Evolutionary conservation across 2,329 filamentous ascomycete genomes (phyloP).

Genomic region (Gaeumannomyces sp.): DNA sequence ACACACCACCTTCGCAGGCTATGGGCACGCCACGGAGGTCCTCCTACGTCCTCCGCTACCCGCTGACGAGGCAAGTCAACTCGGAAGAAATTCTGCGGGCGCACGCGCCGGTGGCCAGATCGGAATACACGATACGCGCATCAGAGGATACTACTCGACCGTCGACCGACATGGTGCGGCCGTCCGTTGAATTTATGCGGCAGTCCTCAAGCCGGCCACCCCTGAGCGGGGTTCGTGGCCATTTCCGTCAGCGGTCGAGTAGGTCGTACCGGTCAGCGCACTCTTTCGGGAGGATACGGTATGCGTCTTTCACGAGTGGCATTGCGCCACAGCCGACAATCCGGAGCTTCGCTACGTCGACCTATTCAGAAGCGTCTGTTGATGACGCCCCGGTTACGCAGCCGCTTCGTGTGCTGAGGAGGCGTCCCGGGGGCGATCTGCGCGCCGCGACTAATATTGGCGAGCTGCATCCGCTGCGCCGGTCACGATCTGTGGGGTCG

Average conservation of each 20-base stretch:
- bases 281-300: conserved; percentile 47
- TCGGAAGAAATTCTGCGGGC: conserved; percentile 29
- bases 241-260: conserved; percentile 41
- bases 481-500: conserved; percentile 53
- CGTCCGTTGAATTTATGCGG: conserved; percentile 20
- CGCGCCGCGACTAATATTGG: conserved; percentile 60
- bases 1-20: conserved; percentile 47
- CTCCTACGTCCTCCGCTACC: conserved; percentile 48
- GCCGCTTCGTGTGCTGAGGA: conserved; percentile 59
- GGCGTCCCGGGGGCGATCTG: conserved; percentile 70
- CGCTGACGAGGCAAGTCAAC: conserved; percentile 30
- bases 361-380: conserved; percentile 45
- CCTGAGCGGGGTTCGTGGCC: conserved; percentile 29
- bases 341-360: conserved; percentile 57
- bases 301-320: conserved; percentile 55
- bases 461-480: conserved; percentile 46
- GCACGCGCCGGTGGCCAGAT: conserved; percentile 32
- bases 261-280: conserved; percentile 42
- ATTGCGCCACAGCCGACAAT: conserved; percentile 43
- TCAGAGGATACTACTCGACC: conserved; percentile 29
- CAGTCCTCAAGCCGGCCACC: conserved; percentile 27
- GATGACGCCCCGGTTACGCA: conserved; percentile 38
- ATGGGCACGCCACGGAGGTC: conserved; percentile 45
- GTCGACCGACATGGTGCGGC: conserved; percentile 24
- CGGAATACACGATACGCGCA: conserved; percentile 16